Base-by-base conservation (phyloP, 768 basidiomycete species). In the Fomitopsis serialis region DNA sequence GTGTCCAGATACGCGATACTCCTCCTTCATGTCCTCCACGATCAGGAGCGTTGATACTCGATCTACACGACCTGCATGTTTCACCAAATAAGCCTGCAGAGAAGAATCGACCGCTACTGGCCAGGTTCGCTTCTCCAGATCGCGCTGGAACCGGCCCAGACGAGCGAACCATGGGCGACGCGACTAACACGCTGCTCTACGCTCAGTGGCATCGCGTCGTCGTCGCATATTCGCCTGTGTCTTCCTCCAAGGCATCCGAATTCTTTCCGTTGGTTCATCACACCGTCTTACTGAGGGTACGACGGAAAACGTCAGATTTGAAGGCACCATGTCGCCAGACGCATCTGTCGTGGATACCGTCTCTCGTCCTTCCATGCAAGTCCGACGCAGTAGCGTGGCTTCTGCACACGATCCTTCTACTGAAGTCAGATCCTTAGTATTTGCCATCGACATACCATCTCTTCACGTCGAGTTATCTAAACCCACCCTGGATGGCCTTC, bases 41-140 rank as follows among this genome's bases (percentile, higher is more conserved):
- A 23, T 91, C 91, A 42, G 91, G 92, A 4, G 78, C 80, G 23
- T 55, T 90, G 4, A 68, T 88, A 15, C 24, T 89, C 32, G 88
- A 91, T 61, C 48, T 89, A 1, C 80, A 84, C 62, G 72, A 74
- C 49, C 58, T 89, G 21, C 65, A 54, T 7, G 54, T 85, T 17
- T 67, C 62, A 47, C 74, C 68, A 36, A 64, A 67, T 36, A 58
- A 67, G 45, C 59, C 42, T 47, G 42, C 55, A 36, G 65, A 47
- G 42, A 61, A 56, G 23, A 45, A 46, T 17, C n/a, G 11, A 4
- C 24, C 25, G 36, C 32, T 58, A 2, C 52, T 53, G 36, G 58
- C 67, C 24, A 66, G 69, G 49, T 73, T 71, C 50, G 60, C 63
- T 42, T 64, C 62, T 40, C 50, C 52, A 9, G 63, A 43, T 48